Conservation (phyloP, 2,329 filamentous ascomycete genomes). For the Apiospora saccharicola region DNA sequence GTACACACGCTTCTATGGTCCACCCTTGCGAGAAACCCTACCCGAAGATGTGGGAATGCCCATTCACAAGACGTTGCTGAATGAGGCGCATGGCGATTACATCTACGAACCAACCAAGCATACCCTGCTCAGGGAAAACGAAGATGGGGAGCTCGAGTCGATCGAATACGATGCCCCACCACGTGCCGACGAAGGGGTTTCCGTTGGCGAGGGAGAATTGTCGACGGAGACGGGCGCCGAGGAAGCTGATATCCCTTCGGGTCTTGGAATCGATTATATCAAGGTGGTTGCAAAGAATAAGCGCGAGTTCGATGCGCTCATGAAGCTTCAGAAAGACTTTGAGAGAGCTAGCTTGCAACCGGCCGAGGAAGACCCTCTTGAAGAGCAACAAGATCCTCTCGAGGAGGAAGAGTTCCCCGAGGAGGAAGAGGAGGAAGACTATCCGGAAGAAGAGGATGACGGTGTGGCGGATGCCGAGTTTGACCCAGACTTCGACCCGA, state of each 20-base stretch:
- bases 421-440: slow-evolving; percentile 38
- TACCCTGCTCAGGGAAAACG: slow-evolving; percentile 61
- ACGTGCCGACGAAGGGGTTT: not conserved
- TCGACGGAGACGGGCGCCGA: slow-evolving; percentile 28
- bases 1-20: slow-evolving; percentile 83
- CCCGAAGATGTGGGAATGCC: slow-evolving; percentile 66
- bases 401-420: slow-evolving; percentile 41
- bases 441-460: slow-evolving; percentile 36
- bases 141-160: slow-evolving; percentile 68
- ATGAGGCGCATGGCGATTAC: slow-evolving; percentile 30
- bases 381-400: not conserved
- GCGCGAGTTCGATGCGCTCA: slow-evolving; percentile 63
- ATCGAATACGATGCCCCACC: slow-evolving; percentile 54
- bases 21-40: slow-evolving; percentile 68
- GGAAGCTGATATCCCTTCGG: slow-evolving; percentile 39
- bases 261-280: slow-evolving; percentile 51
- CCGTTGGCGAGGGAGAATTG: slow-evolving; percentile 33
- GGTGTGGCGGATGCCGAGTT: slow-evolving; percentile 44
- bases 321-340: slow-evolving; percentile 65
- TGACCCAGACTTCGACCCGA: slow-evolving; percentile 40
- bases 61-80: slow-evolving; percentile 37
- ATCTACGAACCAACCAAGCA: slow-evolving; percentile 44
- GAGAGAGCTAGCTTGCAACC: slow-evolving; percentile 50
- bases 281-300: slow-evolving; percentile 58
- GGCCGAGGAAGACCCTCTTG: slow-evolving; percentile 33